A percentile compares a stretch with the other conserved stretches of the same genome.
phyloP scores from a whole-genome alignment of 257 asterid genomes.

The Nicotiana noctiflora region DNA sequence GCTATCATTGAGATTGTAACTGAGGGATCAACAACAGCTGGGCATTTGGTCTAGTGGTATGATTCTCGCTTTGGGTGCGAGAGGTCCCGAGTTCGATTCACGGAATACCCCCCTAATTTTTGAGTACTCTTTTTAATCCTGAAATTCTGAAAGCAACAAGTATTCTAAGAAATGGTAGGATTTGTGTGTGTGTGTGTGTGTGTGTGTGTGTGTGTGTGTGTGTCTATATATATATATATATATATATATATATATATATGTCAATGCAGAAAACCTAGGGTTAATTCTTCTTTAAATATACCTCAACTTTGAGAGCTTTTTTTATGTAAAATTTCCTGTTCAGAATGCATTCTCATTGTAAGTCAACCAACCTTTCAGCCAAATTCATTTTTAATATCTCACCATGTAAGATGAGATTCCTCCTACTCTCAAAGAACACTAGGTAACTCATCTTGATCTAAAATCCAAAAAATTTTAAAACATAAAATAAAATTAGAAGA shows the following conservation, averaged over 20 bases:
- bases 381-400: background rate
- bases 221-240: too few relatives aligned
- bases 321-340: too few relatives aligned
- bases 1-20: background rate
- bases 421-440: background rate
- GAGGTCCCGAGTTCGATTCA: conserved; percentile 74
- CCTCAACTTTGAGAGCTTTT: too few relatives aligned
- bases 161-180: background rate
- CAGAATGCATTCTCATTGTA: background rate
- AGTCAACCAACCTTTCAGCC: background rate
- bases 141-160: background rate
- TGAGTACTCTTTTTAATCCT: background rate
- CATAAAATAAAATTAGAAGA: too few relatives aligned
- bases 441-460: background rate
- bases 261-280: background rate
- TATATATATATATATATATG: too few relatives aligned
- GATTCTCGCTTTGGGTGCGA: conserved; percentile 83
- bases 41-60: conserved; percentile 87
- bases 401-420: background rate
- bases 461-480: too few relatives aligned
- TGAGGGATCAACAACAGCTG: conserved; percentile 15
- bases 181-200: too few relatives aligned
- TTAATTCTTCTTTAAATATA: background rate
- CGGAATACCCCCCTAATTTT: conserved; percentile 64
- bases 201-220: too few relatives aligned